Conservation (phyloP, 139 green algal species). For the Helicosporidium sp. region DNA sequence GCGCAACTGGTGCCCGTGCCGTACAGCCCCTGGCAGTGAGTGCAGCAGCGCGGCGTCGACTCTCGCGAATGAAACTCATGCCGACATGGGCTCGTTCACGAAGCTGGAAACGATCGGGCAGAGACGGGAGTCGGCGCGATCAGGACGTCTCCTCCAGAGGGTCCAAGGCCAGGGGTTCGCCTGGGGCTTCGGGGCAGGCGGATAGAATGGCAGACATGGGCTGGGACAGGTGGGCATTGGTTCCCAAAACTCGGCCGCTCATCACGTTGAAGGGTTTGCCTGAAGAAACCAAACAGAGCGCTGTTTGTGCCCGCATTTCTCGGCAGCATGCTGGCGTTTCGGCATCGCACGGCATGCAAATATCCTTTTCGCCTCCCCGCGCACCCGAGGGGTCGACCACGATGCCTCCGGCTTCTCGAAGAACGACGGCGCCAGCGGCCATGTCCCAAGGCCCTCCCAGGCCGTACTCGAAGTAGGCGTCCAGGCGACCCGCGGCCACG, state of each 20-base stretch:
- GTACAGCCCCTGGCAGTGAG: no score
- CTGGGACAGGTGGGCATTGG: constrained; percentile 32
- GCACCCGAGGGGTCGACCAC: constrained; percentile 61
- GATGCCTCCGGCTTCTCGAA: constrained; percentile 59
- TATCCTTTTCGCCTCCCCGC: no score
- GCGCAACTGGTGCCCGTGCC: no score
- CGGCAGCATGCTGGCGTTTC: neutral
- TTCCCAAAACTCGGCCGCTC: constrained; percentile 50
- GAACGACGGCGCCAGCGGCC: constrained; percentile 32
- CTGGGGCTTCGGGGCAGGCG: no score
- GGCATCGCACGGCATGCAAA: neutral
- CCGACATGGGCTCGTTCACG: no score
- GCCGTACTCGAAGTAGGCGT: constrained; percentile 84
- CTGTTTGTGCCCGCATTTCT: neutral
- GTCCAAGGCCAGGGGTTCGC: no score
- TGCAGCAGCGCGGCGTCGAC: no score
- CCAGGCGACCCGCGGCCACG: constrained; percentile 50
- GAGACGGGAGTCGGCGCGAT: no score
- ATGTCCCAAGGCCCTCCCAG: constrained; percentile 69
- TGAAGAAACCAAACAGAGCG: neutral
- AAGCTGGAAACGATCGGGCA: no score
- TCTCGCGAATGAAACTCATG: no score
- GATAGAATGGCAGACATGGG: no score
- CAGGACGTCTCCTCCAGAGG: no score
- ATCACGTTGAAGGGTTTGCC: constrained; percentile 57